Conservation (phyloP, 1,284 basidiomycete species). For the Pascua sp. region DNA sequence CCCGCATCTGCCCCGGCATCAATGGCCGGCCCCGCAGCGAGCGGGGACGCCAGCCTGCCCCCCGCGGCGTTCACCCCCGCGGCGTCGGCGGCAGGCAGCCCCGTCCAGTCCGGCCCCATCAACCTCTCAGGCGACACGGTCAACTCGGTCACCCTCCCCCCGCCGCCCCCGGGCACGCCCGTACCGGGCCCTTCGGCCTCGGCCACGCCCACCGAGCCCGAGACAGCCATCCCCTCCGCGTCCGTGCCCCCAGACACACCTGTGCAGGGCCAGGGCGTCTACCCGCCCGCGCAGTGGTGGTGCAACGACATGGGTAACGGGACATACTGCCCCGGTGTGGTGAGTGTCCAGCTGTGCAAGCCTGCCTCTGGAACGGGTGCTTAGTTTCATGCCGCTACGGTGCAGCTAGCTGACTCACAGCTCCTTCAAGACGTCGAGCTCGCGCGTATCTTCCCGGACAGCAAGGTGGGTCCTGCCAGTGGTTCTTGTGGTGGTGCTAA, state of each 20-base stretch:
- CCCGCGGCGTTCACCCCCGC: background rate
- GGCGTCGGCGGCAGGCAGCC: background rate
- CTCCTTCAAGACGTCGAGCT: conserved; percentile 81
- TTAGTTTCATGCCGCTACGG: no score
- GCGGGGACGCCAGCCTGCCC: background rate
- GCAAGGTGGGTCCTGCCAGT: conserved; percentile 59
- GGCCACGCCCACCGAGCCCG: background rate
- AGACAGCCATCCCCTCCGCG: conserved; percentile 57
- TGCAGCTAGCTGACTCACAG: conserved; percentile 44
- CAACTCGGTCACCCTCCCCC: background rate
- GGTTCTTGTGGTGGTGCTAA: background rate
- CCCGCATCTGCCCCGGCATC: no score
- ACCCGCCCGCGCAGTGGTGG: conserved; percentile 63
- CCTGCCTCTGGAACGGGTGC: no score
- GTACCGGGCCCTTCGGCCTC: no score
- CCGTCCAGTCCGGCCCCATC: no score
- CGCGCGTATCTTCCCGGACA: conserved; percentile 69
- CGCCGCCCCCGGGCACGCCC: background rate
- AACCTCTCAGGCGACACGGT: no score
- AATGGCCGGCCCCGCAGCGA: background rate
- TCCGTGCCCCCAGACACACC: conserved; percentile 56
- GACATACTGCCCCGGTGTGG: conserved; percentile 71
- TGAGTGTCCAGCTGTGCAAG: background rate
- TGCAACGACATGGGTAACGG: conserved; percentile 53
- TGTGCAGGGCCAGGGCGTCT: conserved; percentile 64